phyloP scores from a whole-genome alignment of 2,329 filamentous ascomycete genomes.

The Fusarium proliferatum region DNA sequence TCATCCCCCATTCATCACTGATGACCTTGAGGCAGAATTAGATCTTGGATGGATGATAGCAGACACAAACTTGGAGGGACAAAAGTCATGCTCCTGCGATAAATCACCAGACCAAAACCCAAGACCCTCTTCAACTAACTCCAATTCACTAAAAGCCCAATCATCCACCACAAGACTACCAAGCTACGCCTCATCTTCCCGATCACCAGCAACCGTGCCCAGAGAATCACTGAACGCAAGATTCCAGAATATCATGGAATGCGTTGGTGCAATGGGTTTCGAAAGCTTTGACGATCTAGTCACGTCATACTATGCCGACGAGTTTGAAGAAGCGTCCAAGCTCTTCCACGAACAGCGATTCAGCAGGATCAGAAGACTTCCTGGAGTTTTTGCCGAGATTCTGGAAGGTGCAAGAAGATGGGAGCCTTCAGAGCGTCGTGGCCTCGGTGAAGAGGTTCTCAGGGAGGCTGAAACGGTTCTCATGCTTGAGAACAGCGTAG shows the following conservation, averaged over 20 bases:
- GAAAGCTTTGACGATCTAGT: conserved; percentile 1
- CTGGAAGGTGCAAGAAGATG: background rate
- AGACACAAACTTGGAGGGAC: background rate
- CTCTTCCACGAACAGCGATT: background rate
- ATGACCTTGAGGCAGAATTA: background rate
- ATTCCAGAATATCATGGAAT: background rate
- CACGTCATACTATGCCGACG: background rate
- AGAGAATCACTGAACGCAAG: background rate
- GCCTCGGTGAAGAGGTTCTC: background rate
- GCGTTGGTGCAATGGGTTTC: background rate
- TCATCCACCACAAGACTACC: background rate
- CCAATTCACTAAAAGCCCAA: background rate
- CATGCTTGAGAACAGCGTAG: background rate
- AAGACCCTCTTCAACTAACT: background rate
- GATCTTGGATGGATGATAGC: background rate
- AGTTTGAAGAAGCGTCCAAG: background rate
- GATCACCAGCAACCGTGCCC: background rate
- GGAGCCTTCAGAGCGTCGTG: background rate
- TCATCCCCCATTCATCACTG: background rate
- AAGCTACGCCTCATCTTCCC: background rate
- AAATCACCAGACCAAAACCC: background rate
- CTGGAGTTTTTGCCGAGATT: background rate
- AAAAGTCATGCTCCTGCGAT: background rate
- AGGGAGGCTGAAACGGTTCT: background rate
- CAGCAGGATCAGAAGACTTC: background rate